These are phyloP conservation scores for Luffa acutangula DNA, from an alignment of 306 rosid genomes.

Conservation along the genomic window DNA sequence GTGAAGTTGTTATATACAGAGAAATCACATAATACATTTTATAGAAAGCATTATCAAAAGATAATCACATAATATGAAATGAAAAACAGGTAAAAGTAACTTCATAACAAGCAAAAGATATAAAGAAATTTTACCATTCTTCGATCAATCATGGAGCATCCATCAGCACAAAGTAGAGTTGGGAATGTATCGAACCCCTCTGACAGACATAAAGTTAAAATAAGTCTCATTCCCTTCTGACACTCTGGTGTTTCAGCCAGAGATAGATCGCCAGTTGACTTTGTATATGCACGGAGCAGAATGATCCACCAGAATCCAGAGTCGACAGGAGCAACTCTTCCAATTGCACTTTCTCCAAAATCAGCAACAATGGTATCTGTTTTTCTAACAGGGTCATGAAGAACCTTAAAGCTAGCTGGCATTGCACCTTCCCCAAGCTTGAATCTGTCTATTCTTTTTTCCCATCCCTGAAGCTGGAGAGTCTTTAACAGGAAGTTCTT, in stretches of 20 bases:
- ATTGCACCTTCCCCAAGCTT: conserved; percentile 22
- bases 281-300: conserved; percentile 17
- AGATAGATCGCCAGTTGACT: conserved; percentile 14
- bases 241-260: conserved; percentile 20
- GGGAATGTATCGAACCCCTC: conserved; percentile 18
- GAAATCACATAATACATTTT: neutral
- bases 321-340: conserved; percentile 19
- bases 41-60: neutral
- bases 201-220: conserved; percentile 12
- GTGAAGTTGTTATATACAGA: neutral
- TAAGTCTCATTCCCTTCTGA: conserved; percentile 17
- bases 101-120: neutral
- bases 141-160: conserved; percentile 19
- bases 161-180: conserved; percentile 18
- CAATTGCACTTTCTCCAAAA: conserved; percentile 19
- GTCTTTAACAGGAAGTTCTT: conserved; percentile 16
- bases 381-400: conserved; percentile 16
- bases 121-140: conserved; percentile 6
- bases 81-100: neutral
- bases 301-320: conserved; percentile 22
- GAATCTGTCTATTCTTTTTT: conserved; percentile 16
- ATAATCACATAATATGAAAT: neutral
- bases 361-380: conserved; percentile 16
- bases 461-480: conserved; percentile 19
- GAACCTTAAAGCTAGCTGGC: conserved; percentile 21